Percentiles rank a stretch among this genome's conserved stretches.
Evolutionary conservation across 805 yeast genomes (phyloP).

Genomic region (Jamesozyma gamospora): DNA sequence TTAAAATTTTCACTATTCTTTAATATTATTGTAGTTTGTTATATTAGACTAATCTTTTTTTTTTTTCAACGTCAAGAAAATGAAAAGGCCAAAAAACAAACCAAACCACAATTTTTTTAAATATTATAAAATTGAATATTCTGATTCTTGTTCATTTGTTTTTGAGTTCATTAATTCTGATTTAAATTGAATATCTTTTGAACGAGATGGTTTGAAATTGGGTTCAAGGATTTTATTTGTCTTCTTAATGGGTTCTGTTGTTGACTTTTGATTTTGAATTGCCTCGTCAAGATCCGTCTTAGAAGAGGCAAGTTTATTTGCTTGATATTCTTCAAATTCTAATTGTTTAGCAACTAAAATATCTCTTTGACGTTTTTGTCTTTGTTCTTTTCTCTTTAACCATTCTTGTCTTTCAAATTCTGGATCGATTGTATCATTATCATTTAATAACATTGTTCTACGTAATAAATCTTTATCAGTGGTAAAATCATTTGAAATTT

Average conservation of each 20-base stretch:
- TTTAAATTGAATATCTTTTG: not conserved
- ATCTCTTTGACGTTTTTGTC: slow-evolving; percentile 16
- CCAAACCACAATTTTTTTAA: no score
- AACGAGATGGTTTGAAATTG: slow-evolving; percentile 6
- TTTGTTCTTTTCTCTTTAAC: slow-evolving; percentile 15
- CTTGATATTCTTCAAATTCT: slow-evolving; percentile 21
- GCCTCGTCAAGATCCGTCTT: no score
- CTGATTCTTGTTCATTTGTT: slow-evolving; percentile 6
- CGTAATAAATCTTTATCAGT: slow-evolving; percentile 17
- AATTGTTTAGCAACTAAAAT: slow-evolving; percentile 17
- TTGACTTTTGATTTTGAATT: not conserved
- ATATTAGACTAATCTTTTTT: not conserved
- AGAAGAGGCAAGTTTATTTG: slow-evolving; percentile 8
- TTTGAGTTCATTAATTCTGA: not conserved
- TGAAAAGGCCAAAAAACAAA: no score
- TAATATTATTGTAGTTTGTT: not conserved
- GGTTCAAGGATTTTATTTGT: no score
- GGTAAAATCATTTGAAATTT: slow-evolving; percentile 13
- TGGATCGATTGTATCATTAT: slow-evolving; percentile 20
- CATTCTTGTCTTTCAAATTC: slow-evolving; percentile 17
- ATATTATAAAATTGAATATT: slow-evolving; percentile 14
- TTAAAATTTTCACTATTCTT: not conserved
- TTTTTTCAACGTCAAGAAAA: not conserved
- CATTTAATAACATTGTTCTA: slow-evolving; percentile 17
- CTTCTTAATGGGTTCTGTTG: not conserved